These are phyloP conservation scores for Anthoceros angustus DNA, from an alignment of 225 moss, liverwort and hornwort genomes.

Conservation along the genomic window DNA sequence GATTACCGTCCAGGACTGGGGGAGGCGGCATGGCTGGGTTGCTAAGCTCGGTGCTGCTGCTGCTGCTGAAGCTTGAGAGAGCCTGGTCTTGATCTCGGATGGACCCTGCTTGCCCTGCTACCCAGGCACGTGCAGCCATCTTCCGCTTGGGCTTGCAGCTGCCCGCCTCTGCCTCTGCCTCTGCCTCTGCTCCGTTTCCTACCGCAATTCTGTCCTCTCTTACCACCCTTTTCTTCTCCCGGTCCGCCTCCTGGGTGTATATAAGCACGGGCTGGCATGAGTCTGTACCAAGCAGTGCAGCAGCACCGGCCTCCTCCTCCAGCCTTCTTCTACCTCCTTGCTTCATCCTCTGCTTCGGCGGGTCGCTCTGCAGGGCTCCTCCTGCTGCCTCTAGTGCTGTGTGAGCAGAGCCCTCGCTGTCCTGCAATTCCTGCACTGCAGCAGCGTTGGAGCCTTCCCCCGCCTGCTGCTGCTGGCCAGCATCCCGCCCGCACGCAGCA, in stretches of 20 bases:
- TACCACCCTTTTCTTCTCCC: not conserved
- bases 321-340: not conserved
- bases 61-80: not conserved
- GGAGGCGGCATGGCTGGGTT: too few species aligned
- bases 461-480: too few species aligned
- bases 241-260: not conserved
- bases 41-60: too few species aligned
- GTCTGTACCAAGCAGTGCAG: not conserved
- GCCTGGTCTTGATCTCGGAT: not conserved
- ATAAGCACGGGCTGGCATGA: not conserved
- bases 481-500: not conserved
- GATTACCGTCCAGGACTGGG: too few species aligned
- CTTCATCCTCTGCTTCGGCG: not conserved
- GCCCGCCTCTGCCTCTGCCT: not conserved
- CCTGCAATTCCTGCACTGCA: too few species aligned
- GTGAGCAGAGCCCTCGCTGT: not conserved
- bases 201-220: constrained; percentile 3
- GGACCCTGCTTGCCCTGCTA: not conserved
- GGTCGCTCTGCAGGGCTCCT: not conserved
- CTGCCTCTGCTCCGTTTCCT: not conserved
- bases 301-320: not conserved
- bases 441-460: too few species aligned
- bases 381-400: not conserved
- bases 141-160: not conserved
- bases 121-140: constrained; percentile 4